Percentiles rank a stretch among this genome's conserved stretches.
phyloP scores from a whole-genome alignment of 352 stramenopile species.

The Pythium brachiatum region DNA sequence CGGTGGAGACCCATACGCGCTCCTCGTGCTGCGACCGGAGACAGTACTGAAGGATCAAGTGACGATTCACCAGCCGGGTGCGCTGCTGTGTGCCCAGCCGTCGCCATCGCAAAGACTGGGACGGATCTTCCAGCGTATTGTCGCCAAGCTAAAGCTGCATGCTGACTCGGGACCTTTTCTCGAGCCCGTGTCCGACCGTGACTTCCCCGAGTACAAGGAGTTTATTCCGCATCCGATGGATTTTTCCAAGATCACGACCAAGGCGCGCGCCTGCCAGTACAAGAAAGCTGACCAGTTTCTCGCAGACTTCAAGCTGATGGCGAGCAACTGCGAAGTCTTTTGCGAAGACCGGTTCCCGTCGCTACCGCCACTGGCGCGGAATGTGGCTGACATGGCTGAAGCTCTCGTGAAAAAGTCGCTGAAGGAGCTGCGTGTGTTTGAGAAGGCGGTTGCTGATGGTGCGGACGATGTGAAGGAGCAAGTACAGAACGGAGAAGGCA shows the following conservation, averaged over 20 bases:
- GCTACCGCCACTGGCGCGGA: constrained; percentile 66
- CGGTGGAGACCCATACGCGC: constrained; percentile 75
- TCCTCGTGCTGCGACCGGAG: constrained; percentile 51
- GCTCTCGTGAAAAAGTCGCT: constrained; percentile 61
- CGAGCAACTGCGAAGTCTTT: constrained; percentile 78
- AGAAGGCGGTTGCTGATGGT: constrained; percentile 32
- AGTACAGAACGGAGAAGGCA: neutral
- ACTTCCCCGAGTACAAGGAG: constrained; percentile 85
- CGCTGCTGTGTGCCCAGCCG: constrained; percentile 59
- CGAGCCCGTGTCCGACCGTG: constrained; percentile 71
- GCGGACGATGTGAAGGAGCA: constrained; percentile 9
- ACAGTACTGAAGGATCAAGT: constrained; percentile 28
- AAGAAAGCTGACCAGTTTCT: constrained; percentile 51
- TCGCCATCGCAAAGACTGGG: constrained; percentile 57
- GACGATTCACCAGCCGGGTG: constrained; percentile 32
- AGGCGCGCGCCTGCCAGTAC: constrained; percentile 61
- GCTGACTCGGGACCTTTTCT: constrained; percentile 68
- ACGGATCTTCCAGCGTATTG: constrained; percentile 55
- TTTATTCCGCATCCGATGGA: constrained; percentile 79
- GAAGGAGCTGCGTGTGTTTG: constrained; percentile 62
- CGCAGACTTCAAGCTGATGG: constrained; percentile 64
- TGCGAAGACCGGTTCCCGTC: constrained; percentile 78
- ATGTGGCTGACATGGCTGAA: constrained; percentile 65
- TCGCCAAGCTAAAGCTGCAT: constrained; percentile 62
- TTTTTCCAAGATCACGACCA: constrained; percentile 51